These are phyloP conservation scores for Mortierella sp. DNA, from an alignment of 371 early-diverging fungal genomes.

Conservation along the genomic window DNA sequence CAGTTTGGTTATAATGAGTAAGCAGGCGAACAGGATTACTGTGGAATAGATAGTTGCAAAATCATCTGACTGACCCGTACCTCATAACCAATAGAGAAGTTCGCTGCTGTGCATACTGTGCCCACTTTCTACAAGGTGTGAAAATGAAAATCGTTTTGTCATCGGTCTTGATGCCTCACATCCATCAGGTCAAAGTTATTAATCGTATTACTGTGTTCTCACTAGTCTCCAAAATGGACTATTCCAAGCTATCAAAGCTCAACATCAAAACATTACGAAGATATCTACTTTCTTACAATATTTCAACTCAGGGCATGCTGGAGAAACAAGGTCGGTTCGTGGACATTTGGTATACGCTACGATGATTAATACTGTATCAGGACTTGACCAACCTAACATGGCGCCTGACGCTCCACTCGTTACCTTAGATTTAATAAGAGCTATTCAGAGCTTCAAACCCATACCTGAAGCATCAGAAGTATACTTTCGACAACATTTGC, in stretches of 20 bases:
- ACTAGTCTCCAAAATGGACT: constrained; percentile 49
- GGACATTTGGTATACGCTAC: too few relatives aligned
- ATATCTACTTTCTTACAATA: constrained; percentile 45
- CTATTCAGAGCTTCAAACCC: constrained; percentile 46
- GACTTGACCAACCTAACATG: neutral
- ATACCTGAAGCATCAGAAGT: constrained; percentile 51
- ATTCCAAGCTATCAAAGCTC: constrained; percentile 37
- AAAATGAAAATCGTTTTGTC: neutral
- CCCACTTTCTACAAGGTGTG: constrained; percentile 49
- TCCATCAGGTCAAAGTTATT: neutral
- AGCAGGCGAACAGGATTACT: neutral
- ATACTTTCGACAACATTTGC: constrained; percentile 43
- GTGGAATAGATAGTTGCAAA: too few relatives aligned
- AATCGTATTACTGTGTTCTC: neutral
- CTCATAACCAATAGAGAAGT: constrained; percentile 26
- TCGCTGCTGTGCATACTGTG: constrained; percentile 47
- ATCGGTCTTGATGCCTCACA: neutral
- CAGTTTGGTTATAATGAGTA: constrained; percentile 51
- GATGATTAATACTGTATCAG: too few relatives aligned
- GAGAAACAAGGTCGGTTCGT: constrained; percentile 50
- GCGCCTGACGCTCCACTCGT: neutral
- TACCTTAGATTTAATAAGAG: constrained; percentile 33
- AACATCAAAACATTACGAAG: constrained; percentile 52
- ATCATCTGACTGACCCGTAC: too few relatives aligned
- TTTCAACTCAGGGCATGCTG: constrained; percentile 53